Evolutionary conservation across 257 asterid genomes (phyloP).

Genomic region (Fraxinus excelsior): DNA sequence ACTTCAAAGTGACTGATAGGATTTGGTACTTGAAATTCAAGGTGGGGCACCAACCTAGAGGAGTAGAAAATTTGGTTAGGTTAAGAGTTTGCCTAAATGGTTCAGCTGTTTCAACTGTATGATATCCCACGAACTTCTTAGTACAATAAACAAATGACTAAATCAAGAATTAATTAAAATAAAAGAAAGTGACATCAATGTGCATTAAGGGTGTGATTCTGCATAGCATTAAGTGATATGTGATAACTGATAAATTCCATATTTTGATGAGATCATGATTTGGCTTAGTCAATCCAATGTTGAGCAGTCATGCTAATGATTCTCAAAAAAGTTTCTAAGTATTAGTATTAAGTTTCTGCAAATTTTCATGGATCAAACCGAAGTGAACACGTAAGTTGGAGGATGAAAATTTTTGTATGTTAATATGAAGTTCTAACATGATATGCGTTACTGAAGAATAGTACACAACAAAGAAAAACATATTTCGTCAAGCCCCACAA

Average conservation of each 20-base stretch:
- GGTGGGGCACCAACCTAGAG: conserved; percentile 40
- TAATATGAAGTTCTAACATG: too few relatives aligned
- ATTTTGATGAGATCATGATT: neutral
- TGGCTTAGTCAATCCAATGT: neutral
- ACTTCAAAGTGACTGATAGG: conserved; percentile 20
- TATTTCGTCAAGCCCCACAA: too few relatives aligned
- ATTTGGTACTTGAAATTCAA: conserved; percentile 36
- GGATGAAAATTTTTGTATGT: too few relatives aligned
- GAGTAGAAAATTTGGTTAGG: conserved; percentile 24
- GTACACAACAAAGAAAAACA: too few relatives aligned
- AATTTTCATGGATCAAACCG: neutral
- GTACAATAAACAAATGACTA: neutral
- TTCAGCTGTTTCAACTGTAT: conserved; percentile 27
- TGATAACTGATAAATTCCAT: neutral
- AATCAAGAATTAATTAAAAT: neutral
- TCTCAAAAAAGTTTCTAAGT: neutral
- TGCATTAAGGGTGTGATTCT: neutral
- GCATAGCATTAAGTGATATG: neutral
- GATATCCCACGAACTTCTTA: conserved; percentile 33
- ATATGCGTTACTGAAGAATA: neutral
- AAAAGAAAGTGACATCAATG: neutral
- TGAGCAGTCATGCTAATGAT: neutral
- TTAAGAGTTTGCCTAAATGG: conserved; percentile 37
- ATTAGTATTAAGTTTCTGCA: too few relatives aligned
- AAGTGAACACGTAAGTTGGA: neutral